phyloP scores from a whole-genome alignment of 805 yeast genomes.

The Ogataea ganodermae region DNA sequence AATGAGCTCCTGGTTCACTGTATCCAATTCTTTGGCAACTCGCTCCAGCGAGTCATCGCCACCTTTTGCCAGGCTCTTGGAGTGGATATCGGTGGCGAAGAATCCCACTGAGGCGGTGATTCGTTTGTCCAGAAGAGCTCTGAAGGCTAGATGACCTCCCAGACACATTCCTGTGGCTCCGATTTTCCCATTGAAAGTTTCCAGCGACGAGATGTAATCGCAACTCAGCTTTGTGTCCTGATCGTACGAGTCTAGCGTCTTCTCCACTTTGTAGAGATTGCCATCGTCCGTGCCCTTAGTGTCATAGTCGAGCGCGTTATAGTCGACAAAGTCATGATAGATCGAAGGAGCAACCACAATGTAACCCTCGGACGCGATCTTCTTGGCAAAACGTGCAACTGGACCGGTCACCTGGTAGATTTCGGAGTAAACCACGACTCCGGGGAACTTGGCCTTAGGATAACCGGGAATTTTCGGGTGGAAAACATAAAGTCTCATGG shows the following conservation, averaged over 20 bases:
- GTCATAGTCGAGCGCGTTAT: slow-evolving; percentile 69
- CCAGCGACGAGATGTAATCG: slow-evolving; percentile 57
- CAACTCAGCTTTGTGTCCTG: slow-evolving; percentile 68
- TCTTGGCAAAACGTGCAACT: slow-evolving; percentile 73
- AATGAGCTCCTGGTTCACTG: slow-evolving; percentile 53
- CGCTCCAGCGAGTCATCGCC: slow-evolving; percentile 67
- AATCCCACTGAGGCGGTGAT: slow-evolving; percentile 71
- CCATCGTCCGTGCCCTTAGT: slow-evolving; percentile 75
- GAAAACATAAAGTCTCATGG: slow-evolving; percentile 63
- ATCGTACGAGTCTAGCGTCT: slow-evolving; percentile 71
- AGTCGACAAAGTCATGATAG: slow-evolving; percentile 68
- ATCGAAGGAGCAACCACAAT: slow-evolving; percentile 79
- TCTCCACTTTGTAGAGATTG: slow-evolving; percentile 62
- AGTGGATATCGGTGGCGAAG: slow-evolving; percentile 81
- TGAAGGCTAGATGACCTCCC: slow-evolving; percentile 79
- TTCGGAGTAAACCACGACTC: slow-evolving; percentile 76
- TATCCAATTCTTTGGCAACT: slow-evolving; percentile 49
- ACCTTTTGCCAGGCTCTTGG: slow-evolving; percentile 64
- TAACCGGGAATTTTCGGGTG: slow-evolving; percentile 71
- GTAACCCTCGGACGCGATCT: slow-evolving; percentile 77
- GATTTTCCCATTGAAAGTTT: slow-evolving; percentile 68
- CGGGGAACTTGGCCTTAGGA: slow-evolving; percentile 81
- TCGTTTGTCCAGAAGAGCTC: slow-evolving; percentile 65
- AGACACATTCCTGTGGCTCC: slow-evolving; percentile 89
- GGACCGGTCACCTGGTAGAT: slow-evolving; percentile 86